Evolutionary conservation across 1,139 yeast genomes (phyloP), one percentile per base, ranked within the genome.

Genomic region (Suhomyces bribrorum): DNA sequence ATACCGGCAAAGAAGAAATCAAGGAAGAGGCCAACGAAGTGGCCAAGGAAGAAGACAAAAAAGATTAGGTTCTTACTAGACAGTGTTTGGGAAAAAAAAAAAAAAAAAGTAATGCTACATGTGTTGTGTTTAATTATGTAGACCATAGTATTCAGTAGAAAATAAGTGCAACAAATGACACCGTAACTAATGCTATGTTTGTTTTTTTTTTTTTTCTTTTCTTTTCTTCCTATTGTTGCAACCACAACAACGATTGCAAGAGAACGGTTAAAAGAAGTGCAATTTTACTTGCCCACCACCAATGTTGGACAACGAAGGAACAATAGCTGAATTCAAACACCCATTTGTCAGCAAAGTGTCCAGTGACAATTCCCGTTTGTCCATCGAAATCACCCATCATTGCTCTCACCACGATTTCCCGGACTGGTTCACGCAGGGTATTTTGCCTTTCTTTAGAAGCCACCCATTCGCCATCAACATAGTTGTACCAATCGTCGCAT

Each of bases 321-420:
- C 98, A 92, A 45, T 85, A 69, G 5, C 73, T 61, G 61, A 79
- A 89, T 23, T 73, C 65, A 65, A 86, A 88, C n/a, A 72, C 72
- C 92, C 94, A 85, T 12, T 52, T 50, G 2, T 56, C 49, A 1
- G 60, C 46, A 56, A 75, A 84, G 38, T 69, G 76, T 2, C 95
- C 97, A 0, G 89, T 81, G 46, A 92, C 64, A 14, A 92, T 63
- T 0, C 97, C 98, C 1, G 92, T 78, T 53, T 86, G 87, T 2
- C 98, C 98, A 38, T 83, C 86, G 54, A 72, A 92, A 57, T 90
- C 96, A 9, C 97, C 98, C 98, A 92, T 92, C 83, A 90, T 86
- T 25, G 96, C 80, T 41, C 89, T 71, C 9, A 92, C 97, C 0
- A 95, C 94, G 36, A 86, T 68, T 60, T 92, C 98, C 37, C 83